These are phyloP conservation scores for Boletus sp. DNA, from an alignment of 1,284 basidiomycete species.

Conservation along the genomic window DNA sequence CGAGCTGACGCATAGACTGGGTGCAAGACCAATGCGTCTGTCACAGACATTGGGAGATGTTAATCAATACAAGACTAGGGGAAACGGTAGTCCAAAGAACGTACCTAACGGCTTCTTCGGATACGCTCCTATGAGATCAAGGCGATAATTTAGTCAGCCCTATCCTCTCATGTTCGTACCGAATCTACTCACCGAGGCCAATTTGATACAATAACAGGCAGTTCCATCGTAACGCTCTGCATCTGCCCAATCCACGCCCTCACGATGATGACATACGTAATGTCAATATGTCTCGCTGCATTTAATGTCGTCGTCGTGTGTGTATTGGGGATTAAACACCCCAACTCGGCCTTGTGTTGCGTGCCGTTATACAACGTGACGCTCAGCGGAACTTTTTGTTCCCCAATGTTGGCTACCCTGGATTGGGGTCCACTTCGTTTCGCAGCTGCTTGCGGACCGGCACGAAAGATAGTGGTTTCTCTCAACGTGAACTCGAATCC, in stretches of 20 bases:
- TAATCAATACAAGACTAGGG: background rate
- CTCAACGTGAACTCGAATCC: constrained; percentile 77
- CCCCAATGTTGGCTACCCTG: constrained; percentile 49
- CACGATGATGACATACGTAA: constrained; percentile 72
- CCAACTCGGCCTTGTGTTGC: constrained; percentile 66
- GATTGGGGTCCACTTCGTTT: constrained; percentile 58
- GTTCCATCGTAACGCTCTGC: constrained; percentile 60
- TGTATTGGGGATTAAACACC: constrained; percentile 61
- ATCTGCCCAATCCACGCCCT: constrained; percentile 72
- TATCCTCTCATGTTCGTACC: background rate
- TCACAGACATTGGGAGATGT: constrained; percentile 5
- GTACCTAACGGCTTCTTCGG: constrained; percentile 62
- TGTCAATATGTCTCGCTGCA: constrained; percentile 75
- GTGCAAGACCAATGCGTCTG: constrained; percentile 69
- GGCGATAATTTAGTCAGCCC: constrained; percentile 1
- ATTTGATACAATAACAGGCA: constrained; percentile 76
- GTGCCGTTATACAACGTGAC: constrained; percentile 66
- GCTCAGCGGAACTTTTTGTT: constrained; percentile 68
- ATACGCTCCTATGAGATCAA: constrained; percentile 46
- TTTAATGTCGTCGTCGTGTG: constrained; percentile 75
- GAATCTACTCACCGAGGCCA: constrained; percentile 64
- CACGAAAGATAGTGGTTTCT: constrained; percentile 68
- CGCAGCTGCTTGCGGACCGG: constrained; percentile 45
- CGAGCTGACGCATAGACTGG: constrained; percentile 50
- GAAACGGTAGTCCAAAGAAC: constrained; percentile 5